Evolutionary conservation across 352 stramenopile genomes (phyloP).

Genomic region (Pythium periplocum): DNA sequence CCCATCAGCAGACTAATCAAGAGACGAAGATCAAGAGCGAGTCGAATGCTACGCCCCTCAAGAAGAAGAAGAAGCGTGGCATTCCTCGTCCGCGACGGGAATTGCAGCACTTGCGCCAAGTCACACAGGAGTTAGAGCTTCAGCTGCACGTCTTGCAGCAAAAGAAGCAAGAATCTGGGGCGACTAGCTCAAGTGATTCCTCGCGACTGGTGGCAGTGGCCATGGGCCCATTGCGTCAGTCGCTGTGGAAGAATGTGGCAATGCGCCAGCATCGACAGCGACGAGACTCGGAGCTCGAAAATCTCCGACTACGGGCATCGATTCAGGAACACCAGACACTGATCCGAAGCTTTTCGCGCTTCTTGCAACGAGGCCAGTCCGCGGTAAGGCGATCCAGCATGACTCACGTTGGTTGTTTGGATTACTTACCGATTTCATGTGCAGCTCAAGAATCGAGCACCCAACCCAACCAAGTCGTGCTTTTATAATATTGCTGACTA

Average conservation of each 20-base stretch:
- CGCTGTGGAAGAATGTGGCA: constrained; percentile 8
- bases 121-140: neutral
- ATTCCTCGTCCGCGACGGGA: neutral
- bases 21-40: too few relatives aligned
- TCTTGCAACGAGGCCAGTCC: constrained; percentile 2
- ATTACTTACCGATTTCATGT: neutral
- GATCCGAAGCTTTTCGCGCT: constrained; percentile 5
- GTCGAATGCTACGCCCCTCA: too few relatives aligned
- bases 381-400: constrained; percentile 2
- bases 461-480: neutral
- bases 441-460: neutral
- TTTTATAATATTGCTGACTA: constrained; percentile 7
- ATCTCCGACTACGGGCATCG: constrained; percentile 2
- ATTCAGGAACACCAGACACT: constrained; percentile 5
- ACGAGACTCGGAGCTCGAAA: constrained; percentile 3
- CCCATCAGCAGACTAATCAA: too few relatives aligned
- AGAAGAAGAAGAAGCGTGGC: too few relatives aligned
- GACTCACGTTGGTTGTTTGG: neutral
- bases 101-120: neutral
- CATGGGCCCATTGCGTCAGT: neutral
- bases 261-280: constrained; percentile 4
- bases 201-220: too few relatives aligned
- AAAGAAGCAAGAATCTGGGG: too few relatives aligned
- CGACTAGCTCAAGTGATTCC: too few relatives aligned
- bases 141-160: neutral